Base-by-base conservation (phyloP, 768 basidiomycete species). In the Cystobasidium ongulense region DNA sequence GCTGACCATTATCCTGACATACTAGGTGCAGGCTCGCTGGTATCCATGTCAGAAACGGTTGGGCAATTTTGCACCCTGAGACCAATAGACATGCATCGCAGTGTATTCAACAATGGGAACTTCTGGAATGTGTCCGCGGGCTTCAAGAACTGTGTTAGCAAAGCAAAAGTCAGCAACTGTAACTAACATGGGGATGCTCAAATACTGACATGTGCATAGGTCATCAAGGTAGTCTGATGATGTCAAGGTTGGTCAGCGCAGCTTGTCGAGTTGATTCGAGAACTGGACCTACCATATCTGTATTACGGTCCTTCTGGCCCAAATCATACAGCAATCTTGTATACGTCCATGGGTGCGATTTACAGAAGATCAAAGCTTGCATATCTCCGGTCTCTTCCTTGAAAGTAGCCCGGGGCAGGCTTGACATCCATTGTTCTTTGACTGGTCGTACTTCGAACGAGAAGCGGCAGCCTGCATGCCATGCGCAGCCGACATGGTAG, bases 401-500 rank as follows among this genome's bases (percentile, higher is more conserved):
- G 43, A 59, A 64, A 31, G 53, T n/a, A 5, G 68, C 50, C 8
- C 25, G 2, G 23, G 41, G 68, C 18, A 27, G 54, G n/a, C 17
- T 71, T n/a, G 68, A 13, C 31, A 27, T 57, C 52, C 29, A 52
- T 27, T 54, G n/a, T 29, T 54, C 21, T 17, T 25, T n/a, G 53
- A 71, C 29, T 15, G 52, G 54, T 2, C 33, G 31, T 46, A 98
- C 86, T 82, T 98, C 94, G 81, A 99, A 96, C 33, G 91, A 93
- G 76, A 98, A 93, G 76, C 84, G 88, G 82, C 89, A 87, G 0
- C 89, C 89, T 46, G 87, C 84, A 66, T 84, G 86, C 90, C 91
- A 97, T 23, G 92, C 96, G 80, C 96, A 99, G 0, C 91, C 88
- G 8, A 88, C 84, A 80, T 99, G 96, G 80, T 88, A 92, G 76